Conservation (phyloP, 2,329 filamentous ascomycete species). For the Trichocomaceae sp. region DNA sequence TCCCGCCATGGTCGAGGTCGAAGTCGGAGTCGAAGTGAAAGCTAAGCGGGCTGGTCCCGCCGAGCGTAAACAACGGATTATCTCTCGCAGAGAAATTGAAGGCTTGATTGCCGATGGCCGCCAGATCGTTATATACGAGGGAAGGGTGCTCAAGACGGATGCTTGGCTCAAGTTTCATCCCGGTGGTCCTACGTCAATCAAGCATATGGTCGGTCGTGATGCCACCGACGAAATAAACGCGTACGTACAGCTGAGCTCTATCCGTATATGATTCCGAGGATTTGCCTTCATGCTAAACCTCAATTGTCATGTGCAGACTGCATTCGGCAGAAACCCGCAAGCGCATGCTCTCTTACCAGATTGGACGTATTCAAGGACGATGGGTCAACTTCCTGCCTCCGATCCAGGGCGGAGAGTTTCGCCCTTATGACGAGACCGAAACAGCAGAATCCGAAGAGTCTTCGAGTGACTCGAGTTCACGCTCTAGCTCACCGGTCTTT, state of each 20-base stretch:
- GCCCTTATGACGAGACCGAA: constrained; percentile 43
- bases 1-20: constrained; percentile 5
- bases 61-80: constrained; percentile 42
- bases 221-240: constrained; percentile 90
- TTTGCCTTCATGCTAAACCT: neutral
- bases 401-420: constrained; percentile 80
- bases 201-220: constrained; percentile 89
- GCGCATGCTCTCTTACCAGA: constrained; percentile 74
- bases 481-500: constrained; percentile 52
- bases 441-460: constrained; percentile 33
- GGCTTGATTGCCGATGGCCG: constrained; percentile 74
- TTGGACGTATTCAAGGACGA: constrained; percentile 70
- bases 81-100: constrained; percentile 64
- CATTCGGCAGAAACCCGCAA: constrained; percentile 72
- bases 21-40: neutral
- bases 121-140: constrained; percentile 72
- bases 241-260: constrained; percentile 49
- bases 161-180: constrained; percentile 85
- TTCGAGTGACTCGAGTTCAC: constrained; percentile 51
- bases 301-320: constrained; percentile 41
- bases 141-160: constrained; percentile 78
- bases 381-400: constrained; percentile 89
- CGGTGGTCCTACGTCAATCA: constrained; percentile 82
- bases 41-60: constrained; percentile 9
- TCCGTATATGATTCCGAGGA: constrained; percentile 14